Evolutionary conservation across 306 rosid species (phyloP), one percentile per base, ranked within the genome.

Genomic region (Dryas drummondii): DNA sequence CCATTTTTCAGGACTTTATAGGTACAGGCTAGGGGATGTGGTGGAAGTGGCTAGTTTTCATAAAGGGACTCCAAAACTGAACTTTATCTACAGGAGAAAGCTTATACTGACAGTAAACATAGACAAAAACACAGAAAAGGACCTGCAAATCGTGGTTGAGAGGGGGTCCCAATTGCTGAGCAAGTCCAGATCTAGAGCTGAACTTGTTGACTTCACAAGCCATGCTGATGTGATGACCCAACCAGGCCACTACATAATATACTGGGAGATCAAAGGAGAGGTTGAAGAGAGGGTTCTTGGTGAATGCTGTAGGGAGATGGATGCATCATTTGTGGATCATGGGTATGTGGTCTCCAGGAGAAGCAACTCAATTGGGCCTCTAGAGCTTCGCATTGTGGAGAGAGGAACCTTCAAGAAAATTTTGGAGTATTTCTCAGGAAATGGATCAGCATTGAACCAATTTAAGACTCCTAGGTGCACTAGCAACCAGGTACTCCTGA

Each of bases 391-490:
- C 66, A 56, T 91, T 48, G 90, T 94, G 65, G 91, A 88, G 73
- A 83, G 77, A 58, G 98, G 97, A 0, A 86, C 94, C 37, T 94
- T 91, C 72, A 90, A 75, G 84, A 91, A 88, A 80, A 88, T 94
- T 41, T 66, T 94, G 82, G 98, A 94, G 17, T 59, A 72, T 27
- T 94, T 83, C 68, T 82, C 91, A 0, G 87, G 88, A 0, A 90
- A 83, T 50, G 98, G 98, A 2, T 88, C 91, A 0, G 94, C 94
- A 0, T 27, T 94, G 74, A 84, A 94, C 88, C 98, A 94, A 41
- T 94, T 87, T 75, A 94, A 94, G 93, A 94, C 90, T 6, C 98
- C 98, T 13, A 79, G 98, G 82, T 94, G 98, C 84, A 94, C 98
- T 13, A 83, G 69, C 52, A 85, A 94, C 54, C 80, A 71, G 47